phyloP scores from a whole-genome alignment of 2,329 filamentous ascomycete species.

The Sclerotiophoma versabilis region DNA sequence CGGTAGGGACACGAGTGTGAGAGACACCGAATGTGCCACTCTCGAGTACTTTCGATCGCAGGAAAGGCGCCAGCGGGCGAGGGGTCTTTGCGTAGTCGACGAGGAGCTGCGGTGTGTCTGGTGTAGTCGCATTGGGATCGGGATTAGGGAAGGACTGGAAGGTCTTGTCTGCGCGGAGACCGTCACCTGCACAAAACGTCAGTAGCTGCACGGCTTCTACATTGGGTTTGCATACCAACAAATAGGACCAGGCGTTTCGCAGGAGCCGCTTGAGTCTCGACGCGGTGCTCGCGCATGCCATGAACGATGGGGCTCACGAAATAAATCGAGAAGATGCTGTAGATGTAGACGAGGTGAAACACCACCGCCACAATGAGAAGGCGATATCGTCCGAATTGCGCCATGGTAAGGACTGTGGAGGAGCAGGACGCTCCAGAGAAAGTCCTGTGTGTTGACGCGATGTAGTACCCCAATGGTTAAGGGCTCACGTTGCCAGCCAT shows the following conservation, averaged over 20 bases:
- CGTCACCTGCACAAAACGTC: slow-evolving; percentile 68
- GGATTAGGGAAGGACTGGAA: slow-evolving; percentile 94
- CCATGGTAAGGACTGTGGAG: slow-evolving; percentile 47
- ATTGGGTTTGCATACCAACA: slow-evolving; percentile 67
- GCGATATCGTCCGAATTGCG: slow-evolving; percentile 72
- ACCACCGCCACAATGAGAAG: slow-evolving; percentile 88
- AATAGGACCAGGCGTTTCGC: slow-evolving; percentile 91
- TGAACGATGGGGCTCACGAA: slow-evolving; percentile 97
- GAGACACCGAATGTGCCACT: slow-evolving; percentile 97
- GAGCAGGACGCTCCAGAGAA: slow-evolving; percentile 39
- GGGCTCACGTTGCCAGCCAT: slow-evolving; percentile 16
- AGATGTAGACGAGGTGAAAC: slow-evolving; percentile 93
- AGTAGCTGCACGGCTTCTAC: neutral
- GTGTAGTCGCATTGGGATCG: slow-evolving; percentile 65
- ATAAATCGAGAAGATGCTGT: slow-evolving; percentile 98
- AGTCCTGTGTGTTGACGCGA: slow-evolving; percentile 25
- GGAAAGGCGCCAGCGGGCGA: slow-evolving; percentile 85
- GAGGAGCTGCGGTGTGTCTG: slow-evolving; percentile 6
- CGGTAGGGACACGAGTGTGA: slow-evolving; percentile 94
- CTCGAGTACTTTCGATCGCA: slow-evolving; percentile 85
- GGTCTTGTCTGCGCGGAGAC: slow-evolving; percentile 94
- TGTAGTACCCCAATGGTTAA: slow-evolving; percentile 39
- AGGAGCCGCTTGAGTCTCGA: slow-evolving; percentile 76
- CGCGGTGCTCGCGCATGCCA: slow-evolving; percentile 84
- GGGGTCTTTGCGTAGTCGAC: slow-evolving; percentile 59